Evolutionary conservation across 345 rosid species (phyloP).

Genomic region (Noccaea bulbosa): DNA sequence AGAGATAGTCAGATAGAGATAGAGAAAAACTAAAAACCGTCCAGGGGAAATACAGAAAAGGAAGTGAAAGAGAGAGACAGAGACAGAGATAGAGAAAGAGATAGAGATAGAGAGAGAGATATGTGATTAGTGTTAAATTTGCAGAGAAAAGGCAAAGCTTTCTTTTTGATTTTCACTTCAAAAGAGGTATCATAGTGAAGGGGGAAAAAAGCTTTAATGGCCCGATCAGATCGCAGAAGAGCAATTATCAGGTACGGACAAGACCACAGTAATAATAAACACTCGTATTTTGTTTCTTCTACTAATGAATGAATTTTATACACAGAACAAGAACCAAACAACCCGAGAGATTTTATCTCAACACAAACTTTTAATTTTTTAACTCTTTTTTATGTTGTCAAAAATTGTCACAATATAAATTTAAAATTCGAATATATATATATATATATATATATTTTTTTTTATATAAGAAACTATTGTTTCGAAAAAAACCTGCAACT

Average conservation of each 20-base stretch:
- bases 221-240: conserved; percentile 41
- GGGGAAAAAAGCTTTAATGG: conserved; percentile 38
- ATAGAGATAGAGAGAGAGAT: conserved; percentile 18
- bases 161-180: conserved; percentile 30
- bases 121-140: not conserved
- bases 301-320: conserved; percentile 14
- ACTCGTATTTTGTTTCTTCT: not conserved
- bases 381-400: not conserved
- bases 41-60: too few relatives aligned
- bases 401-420: too few relatives aligned
- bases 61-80: conserved; percentile 1
- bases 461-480: not conserved
- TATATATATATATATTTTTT: too few relatives aligned
- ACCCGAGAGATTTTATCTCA: conserved; percentile 38
- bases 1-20: not conserved
- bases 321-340: conserved; percentile 41
- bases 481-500: conserved; percentile 35
- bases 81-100: conserved; percentile 19
- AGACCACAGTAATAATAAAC: conserved; percentile 30
- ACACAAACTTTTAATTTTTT: conserved; percentile 11
- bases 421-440: not conserved
- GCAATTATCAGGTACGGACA: conserved; percentile 43
- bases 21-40: not conserved
- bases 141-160: conserved; percentile 39
- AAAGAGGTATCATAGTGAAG: conserved; percentile 28